phyloP scores from a whole-genome alignment of 1,284 basidiomycete genomes.

The Cutaneotrichosporon daszewskae region DNA sequence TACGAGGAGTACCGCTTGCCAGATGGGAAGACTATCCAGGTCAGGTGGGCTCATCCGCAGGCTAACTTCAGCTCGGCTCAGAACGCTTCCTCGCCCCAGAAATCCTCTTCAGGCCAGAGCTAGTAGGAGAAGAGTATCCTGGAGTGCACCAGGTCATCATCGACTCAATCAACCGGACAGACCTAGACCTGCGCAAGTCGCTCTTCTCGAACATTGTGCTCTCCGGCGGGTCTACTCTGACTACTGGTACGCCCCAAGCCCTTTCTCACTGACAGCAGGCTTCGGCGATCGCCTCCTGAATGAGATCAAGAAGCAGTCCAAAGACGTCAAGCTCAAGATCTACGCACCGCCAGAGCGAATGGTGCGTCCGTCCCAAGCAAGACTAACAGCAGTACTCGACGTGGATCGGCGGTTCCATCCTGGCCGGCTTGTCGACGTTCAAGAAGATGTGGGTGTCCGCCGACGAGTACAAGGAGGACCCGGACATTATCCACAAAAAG shows the following conservation, averaged over 20 bases:
- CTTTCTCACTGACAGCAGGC: no score
- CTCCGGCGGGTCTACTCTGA: slow-evolving; percentile 91
- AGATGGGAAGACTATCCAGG: slow-evolving; percentile 89
- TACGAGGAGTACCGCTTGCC: slow-evolving; percentile 89
- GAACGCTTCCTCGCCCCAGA: slow-evolving; percentile 97
- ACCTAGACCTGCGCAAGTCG: slow-evolving; percentile 81
- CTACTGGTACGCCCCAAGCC: no score
- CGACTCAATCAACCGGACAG: slow-evolving; percentile 53
- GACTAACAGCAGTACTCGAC: slow-evolving; percentile 88
- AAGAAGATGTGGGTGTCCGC: slow-evolving; percentile 99
- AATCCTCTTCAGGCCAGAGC: slow-evolving; percentile 94
- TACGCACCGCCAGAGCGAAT: slow-evolving; percentile 96
- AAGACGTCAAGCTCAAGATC: slow-evolving; percentile 98
- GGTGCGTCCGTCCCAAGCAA: not conserved
- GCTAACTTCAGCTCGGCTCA: slow-evolving; percentile 64
- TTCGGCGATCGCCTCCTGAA: slow-evolving; percentile 93
- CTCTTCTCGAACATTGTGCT: slow-evolving; percentile 96
- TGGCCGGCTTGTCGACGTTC: slow-evolving; percentile 93
- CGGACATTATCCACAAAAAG: slow-evolving; percentile 80
- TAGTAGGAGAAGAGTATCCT: slow-evolving; percentile 92
- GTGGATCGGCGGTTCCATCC: slow-evolving; percentile 96
- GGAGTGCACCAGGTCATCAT: slow-evolving; percentile 83
- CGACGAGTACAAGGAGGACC: slow-evolving; percentile 99
- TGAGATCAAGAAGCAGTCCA: slow-evolving; percentile 95
- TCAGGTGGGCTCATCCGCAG: slow-evolving; percentile 47